These are phyloP conservation scores for Citrus mangshanensis DNA, from an alignment of 345 rosid species.

Conservation along the genomic window DNA sequence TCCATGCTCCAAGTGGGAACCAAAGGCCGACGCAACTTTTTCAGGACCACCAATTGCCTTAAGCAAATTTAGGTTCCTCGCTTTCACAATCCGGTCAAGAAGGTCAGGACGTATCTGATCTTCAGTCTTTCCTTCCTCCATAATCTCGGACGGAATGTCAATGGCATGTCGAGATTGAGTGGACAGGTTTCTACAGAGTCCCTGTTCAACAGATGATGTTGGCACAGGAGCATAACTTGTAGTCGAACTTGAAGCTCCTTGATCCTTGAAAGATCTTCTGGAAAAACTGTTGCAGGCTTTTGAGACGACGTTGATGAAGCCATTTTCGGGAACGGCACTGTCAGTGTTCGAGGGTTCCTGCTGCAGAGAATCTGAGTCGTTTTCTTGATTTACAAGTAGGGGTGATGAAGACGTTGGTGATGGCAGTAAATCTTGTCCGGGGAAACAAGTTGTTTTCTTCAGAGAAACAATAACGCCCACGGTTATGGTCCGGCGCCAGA, in stretches of 20 bases:
- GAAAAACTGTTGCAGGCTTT: slow-evolving; percentile 3
- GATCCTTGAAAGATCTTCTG: background rate
- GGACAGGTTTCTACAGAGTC: background rate
- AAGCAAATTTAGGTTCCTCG: background rate
- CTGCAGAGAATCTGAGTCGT: background rate
- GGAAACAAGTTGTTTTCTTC: background rate
- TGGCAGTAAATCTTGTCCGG: background rate
- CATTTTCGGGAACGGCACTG: background rate
- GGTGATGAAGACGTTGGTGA: slow-evolving; percentile 7
- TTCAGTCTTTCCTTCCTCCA: background rate
- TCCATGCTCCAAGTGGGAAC: slow-evolving; percentile 15
- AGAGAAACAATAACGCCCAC: slow-evolving; percentile 3
- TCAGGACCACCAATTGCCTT: slow-evolving; percentile 11
- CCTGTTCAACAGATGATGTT: background rate
- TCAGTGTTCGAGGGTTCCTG: background rate
- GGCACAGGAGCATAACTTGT: background rate
- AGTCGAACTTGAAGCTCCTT: background rate
- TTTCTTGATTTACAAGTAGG: background rate
- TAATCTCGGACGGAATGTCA: slow-evolving; percentile 1
- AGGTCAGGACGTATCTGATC: background rate
- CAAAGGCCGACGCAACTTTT: background rate
- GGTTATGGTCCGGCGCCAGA: slow-evolving; percentile 14
- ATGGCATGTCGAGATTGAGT: background rate
- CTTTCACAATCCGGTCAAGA: slow-evolving; percentile 12
- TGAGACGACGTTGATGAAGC: background rate